Conservation (phyloP, 768 basidiomycete genomes). For the Russula virescens region DNA sequence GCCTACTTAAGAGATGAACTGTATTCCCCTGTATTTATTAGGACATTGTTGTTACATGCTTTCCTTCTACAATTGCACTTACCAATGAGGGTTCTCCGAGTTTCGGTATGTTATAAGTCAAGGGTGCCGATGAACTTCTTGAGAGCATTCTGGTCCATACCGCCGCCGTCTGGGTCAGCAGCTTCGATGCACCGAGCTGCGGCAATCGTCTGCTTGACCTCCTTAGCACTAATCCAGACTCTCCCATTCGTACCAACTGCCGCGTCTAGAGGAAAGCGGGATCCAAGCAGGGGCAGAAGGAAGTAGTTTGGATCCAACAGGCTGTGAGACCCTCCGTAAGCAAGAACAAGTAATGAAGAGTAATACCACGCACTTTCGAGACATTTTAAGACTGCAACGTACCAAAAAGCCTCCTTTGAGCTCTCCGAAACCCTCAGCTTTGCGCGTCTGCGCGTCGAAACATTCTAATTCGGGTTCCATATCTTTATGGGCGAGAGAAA, state of each 20-base stretch:
- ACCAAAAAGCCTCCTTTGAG: slow-evolving; percentile 84
- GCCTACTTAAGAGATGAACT: neutral
- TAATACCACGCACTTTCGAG: slow-evolving; percentile 62
- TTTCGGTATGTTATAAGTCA: slow-evolving; percentile 33
- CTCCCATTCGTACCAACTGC: slow-evolving; percentile 91
- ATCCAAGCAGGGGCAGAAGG: slow-evolving; percentile 73
- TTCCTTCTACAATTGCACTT: neutral
- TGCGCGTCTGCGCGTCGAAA: slow-evolving; percentile 88
- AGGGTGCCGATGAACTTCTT: slow-evolving; percentile 47
- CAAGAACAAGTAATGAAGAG: neutral
- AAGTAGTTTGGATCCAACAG: slow-evolving; percentile 79
- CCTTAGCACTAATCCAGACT: slow-evolving; percentile 81
- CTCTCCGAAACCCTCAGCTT: slow-evolving; percentile 90
- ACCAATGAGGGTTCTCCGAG: neutral
- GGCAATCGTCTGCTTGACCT: slow-evolving; percentile 67
- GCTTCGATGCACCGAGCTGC: slow-evolving; percentile 75
- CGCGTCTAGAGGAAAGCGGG: slow-evolving; percentile 77
- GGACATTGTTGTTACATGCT: slow-evolving; percentile 1
- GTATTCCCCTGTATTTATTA: slow-evolving; percentile 19
- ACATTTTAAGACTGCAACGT: slow-evolving; percentile 77
- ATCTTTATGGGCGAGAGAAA: slow-evolving; percentile 91
- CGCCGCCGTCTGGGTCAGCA: slow-evolving; percentile 68
- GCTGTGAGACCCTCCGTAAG: slow-evolving; percentile 35
- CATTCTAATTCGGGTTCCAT: slow-evolving; percentile 99
- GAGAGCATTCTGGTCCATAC: slow-evolving; percentile 48